Evolutionary conservation across 768 basidiomycete genomes (phyloP).

Genomic region (Lactarius psammicola): DNA sequence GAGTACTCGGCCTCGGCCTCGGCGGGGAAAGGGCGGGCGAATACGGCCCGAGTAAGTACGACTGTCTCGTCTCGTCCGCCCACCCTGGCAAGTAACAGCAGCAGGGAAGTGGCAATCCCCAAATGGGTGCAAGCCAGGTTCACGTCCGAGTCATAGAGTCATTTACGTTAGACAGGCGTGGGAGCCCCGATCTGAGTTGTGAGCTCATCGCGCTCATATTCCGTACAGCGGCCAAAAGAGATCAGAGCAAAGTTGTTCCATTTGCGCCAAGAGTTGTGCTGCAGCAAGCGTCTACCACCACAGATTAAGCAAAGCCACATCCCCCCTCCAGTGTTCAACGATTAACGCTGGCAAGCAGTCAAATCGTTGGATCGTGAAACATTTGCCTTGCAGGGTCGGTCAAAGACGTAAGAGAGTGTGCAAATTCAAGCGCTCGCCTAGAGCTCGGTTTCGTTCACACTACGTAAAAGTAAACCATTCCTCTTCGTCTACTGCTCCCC

Average conservation of each 20-base stretch:
- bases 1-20: neutral
- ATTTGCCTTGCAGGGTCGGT: neutral
- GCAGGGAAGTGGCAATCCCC: neutral
- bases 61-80: neutral
- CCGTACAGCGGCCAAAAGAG: neutral
- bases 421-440: slow-evolving; percentile 8
- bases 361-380: neutral
- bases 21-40: neutral
- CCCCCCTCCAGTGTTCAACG: neutral
- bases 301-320: neutral
- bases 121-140: slow-evolving; percentile 2
- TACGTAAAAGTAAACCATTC: neutral
- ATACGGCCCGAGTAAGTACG: neutral
- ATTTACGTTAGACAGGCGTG: neutral
- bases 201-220: neutral
- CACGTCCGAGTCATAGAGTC: neutral
- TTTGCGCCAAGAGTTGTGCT: neutral
- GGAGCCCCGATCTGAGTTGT: neutral
- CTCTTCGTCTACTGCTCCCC: neutral
- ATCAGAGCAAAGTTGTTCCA: neutral
- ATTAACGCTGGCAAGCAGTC: neutral
- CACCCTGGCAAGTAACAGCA: neutral
- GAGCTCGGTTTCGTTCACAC: slow-evolving; percentile 5
- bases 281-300: neutral
- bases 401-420: neutral